phyloP scores from a whole-genome alignment of 2,329 filamentous ascomycete species.

The Talaromyces rugulosus region DNA sequence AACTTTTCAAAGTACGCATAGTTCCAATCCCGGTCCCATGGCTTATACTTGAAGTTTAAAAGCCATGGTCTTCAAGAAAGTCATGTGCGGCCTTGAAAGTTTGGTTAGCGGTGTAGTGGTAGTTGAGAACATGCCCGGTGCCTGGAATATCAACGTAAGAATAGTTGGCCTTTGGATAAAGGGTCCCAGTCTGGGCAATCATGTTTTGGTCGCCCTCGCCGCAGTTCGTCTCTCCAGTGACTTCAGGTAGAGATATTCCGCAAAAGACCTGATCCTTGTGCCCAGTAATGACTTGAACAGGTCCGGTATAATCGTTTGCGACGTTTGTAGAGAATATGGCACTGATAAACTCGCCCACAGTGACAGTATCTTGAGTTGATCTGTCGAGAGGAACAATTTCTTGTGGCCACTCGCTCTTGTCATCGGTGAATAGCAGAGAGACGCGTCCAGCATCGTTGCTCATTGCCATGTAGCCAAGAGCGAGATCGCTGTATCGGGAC shows the following conservation, averaged over 20 bases:
- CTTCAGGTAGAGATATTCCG: neutral
- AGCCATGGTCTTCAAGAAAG: neutral
- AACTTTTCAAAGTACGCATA: too few relatives aligned
- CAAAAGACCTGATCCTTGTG: conserved; percentile 6
- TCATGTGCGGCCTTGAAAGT: conserved; percentile 1
- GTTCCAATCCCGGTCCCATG: too few relatives aligned
- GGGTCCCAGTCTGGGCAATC: conserved; percentile 2
- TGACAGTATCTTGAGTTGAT: neutral
- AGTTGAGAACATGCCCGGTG: neutral
- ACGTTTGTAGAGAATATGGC: conserved; percentile 3
- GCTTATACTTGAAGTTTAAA: too few relatives aligned
- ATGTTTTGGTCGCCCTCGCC: neutral
- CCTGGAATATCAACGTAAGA: neutral
- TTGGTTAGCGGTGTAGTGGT: conserved; percentile 1
- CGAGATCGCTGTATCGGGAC: neutral
- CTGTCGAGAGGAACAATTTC: neutral
- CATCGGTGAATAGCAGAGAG: neutral
- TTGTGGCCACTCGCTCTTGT: neutral
- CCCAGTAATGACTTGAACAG: conserved; percentile 1
- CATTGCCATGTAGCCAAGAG: conserved; percentile 1
- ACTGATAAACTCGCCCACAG: conserved; percentile 4
- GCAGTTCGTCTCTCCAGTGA: neutral
- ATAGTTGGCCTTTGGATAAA: conserved; percentile 2
- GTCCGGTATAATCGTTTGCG: conserved; percentile 1
- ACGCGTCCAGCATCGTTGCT: conserved; percentile 1